Evolutionary conservation across 148 eudicot genomes (phyloP), one percentile per base, ranked within the genome.

Genomic region (Rhododendron simsii): DNA sequence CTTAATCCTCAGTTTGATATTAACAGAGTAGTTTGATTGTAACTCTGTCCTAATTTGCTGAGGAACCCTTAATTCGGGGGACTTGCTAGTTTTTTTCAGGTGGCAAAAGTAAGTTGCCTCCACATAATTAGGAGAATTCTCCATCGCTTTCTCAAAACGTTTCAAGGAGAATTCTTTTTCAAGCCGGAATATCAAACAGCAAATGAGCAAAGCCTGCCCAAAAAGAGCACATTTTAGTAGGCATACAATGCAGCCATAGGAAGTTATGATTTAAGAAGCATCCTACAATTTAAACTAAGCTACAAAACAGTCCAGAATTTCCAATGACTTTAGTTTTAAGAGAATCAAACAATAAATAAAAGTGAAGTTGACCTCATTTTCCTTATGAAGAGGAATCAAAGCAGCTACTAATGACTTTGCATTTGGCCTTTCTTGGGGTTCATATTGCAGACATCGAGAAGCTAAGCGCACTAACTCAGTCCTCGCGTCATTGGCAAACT

Each of bases 341-440:
- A 76, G 78, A 20, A 81, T 50, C 21, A 28, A 81, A 12, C 71
- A 74, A 37, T 75, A 33, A 7, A 35, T 15, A 77, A 48, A 53
- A 48, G 65, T n/a, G 76, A 9, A 45, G 78, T 75, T 89, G 84
- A 93, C 95, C 94, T 93, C 94, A 79, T 87, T 91, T 91, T 93
- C 94, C 85, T 90, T 93, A 74, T 93, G 95, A 91, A 93, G 90
- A 89, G 90, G 89, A 83, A 88, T 82, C 92, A 93, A 89, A 88
- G 94, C 90, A 87, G 94, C 85, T 51, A 91, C 90, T 81, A 92
- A 87, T 84, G 95, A 92, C 84, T 91, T 88, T 20, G 92, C 88
- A 91, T 92, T 91, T 74, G 95, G 95, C 28, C 95, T 86, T 65
- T 93, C 95, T 90, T 89, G 92, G 63, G 94, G 93, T 86, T 92